phyloP scores from a whole-genome alignment of 805 yeast genomes.

The Metschnikowia borealis region DNA sequence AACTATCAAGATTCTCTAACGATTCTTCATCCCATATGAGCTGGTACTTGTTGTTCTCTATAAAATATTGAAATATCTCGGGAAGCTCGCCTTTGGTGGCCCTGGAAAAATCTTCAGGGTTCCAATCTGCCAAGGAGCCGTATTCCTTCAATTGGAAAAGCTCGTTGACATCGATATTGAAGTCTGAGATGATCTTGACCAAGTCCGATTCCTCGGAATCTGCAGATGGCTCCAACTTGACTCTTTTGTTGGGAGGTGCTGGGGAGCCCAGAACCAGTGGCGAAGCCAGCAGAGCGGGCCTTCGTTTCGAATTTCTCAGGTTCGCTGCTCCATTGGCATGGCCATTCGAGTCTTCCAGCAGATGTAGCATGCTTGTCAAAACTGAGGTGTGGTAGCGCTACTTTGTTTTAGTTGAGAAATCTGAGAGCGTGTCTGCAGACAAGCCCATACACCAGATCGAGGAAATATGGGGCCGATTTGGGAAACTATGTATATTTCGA shows the following conservation, averaged over 20 bases:
- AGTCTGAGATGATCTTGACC: constrained; percentile 42
- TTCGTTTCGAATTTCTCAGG: neutral
- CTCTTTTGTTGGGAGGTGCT: constrained; percentile 4
- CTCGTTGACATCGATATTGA: constrained; percentile 52
- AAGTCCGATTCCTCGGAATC: constrained; percentile 1
- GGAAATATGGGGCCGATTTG: neutral
- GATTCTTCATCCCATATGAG: constrained; percentile 32
- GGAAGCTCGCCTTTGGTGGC: constrained; percentile 25
- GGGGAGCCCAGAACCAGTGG: neutral
- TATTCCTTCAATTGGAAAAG: constrained; percentile 60
- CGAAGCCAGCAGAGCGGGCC: neutral
- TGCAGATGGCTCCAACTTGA: constrained; percentile 6
- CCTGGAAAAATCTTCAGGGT: constrained; percentile 44
- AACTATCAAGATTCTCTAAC: constrained; percentile 20
- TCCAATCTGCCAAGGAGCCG: constrained; percentile 58
- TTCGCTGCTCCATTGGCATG: neutral
- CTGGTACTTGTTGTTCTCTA: constrained; percentile 23
- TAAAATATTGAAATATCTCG: constrained; percentile 30
- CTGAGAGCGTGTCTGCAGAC: constrained; percentile 4
- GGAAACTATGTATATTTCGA: neutral
- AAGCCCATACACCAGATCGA: neutral
- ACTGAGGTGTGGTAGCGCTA: neutral
- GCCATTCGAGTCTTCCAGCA: neutral
- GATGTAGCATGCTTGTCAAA: constrained; percentile 4
- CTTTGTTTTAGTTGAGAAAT: constrained; percentile 3